A percentile compares a stretch with the other conserved stretches of the same genome.
phyloP scores from a whole-genome alignment of 805 yeast genomes.

The Osmozyma mogii region DNA sequence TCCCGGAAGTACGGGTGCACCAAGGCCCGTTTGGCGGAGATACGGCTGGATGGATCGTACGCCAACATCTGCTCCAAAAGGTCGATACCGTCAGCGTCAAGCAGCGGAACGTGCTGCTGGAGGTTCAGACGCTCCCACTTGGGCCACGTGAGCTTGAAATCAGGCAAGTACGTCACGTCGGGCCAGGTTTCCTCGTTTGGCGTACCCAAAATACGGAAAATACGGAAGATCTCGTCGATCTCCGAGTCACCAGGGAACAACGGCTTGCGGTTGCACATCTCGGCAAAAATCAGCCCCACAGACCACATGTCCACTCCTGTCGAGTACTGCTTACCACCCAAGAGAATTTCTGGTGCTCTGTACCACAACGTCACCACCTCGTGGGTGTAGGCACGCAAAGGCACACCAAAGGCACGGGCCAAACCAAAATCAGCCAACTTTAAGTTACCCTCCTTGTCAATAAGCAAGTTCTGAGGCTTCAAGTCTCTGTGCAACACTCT shows the following conservation, averaged over 20 bases:
- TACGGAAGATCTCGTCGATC: conserved; percentile 92
- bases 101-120: conserved; percentile 62
- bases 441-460: conserved; percentile 91
- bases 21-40: conserved; percentile 90
- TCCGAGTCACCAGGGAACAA: conserved; percentile 96
- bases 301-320: conserved; percentile 99
- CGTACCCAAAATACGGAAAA: conserved; percentile 87
- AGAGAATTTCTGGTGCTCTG: conserved; percentile 89
- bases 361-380: conserved; percentile 98
- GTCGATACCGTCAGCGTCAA: conserved; percentile 81
- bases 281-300: conserved; percentile 95
- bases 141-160: conserved; percentile 88
- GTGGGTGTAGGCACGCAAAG: conserved; percentile 92
- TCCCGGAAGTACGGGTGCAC: conserved; percentile 80
- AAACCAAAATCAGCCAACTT: conserved; percentile 70
- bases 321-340: conserved; percentile 95
- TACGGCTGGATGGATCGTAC: conserved; percentile 89
- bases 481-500: conserved; percentile 91
- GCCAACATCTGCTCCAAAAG: conserved; percentile 69
- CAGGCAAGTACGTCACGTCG: conserved; percentile 83
- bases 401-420: conserved; percentile 97
- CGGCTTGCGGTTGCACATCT: conserved; percentile 94
- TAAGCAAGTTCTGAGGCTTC: conserved; percentile 92
- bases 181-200: conserved; percentile 95
- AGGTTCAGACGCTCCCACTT: conserved; percentile 76